Percentiles rank a stretch among this genome's conserved stretches.
Conservation (phyloP, 441 rosid genomes). For the Codiaeum variegatum region DNA sequence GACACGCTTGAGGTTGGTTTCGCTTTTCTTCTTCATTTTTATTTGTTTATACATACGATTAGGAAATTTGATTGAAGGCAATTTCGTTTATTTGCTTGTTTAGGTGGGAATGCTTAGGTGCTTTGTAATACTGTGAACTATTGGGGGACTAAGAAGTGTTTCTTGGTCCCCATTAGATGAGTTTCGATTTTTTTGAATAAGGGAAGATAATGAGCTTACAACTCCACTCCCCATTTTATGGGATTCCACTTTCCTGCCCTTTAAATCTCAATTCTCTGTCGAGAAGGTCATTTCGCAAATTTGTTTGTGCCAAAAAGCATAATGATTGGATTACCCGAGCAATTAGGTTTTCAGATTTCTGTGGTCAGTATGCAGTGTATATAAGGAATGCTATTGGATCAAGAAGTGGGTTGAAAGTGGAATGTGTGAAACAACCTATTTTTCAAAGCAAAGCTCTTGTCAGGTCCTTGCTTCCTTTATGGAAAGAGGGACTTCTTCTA, state of each 20-base stretch:
- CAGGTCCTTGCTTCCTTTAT: conserved; percentile 58
- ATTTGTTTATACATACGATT: not conserved
- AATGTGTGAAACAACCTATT: conserved; percentile 63
- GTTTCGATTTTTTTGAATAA: conserved; percentile 13
- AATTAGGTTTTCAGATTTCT: conserved; percentile 56
- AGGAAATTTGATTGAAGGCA: not conserved
- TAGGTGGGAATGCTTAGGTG: conserved; percentile 18
- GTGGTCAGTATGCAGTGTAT: conserved; percentile 60
- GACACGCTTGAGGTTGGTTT: not conserved
- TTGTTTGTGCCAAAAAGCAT: conserved; percentile 47
- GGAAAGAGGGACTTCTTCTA: conserved; percentile 53
- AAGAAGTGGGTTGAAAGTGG: conserved; percentile 51
- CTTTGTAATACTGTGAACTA: conserved; percentile 14
- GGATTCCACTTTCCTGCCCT: conserved; percentile 37
- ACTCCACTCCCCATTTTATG: conserved; percentile 51
- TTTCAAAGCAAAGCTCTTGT: conserved; percentile 59
- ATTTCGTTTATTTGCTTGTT: not conserved
- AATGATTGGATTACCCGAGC: conserved; percentile 72
- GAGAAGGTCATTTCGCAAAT: conserved; percentile 39
- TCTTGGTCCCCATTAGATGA: conserved; percentile 86
- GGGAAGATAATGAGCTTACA: conserved; percentile 51
- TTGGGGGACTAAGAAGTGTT: conserved; percentile 51
- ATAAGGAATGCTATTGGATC: conserved; percentile 59
- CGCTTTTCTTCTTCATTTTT: not conserved
- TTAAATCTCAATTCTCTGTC: conserved; percentile 16